Percentiles rank a stretch among this genome's conserved stretches.
phyloP scores from a whole-genome alignment of 345 rosid genomes.

The Bruguiera sexangula region DNA sequence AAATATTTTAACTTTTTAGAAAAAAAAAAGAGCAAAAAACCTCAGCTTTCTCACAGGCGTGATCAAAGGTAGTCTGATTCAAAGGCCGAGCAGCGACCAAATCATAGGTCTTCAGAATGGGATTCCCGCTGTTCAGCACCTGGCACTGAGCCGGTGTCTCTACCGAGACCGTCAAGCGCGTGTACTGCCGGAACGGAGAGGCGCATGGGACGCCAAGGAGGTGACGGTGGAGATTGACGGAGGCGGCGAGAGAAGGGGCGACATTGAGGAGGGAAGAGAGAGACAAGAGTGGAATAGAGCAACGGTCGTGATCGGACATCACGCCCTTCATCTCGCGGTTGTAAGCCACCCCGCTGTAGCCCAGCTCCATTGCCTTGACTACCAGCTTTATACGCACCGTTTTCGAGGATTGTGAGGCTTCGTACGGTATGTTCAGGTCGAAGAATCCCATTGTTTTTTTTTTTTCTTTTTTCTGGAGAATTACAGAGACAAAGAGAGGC shows the following conservation, averaged over 20 bases:
- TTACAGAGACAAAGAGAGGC: background rate
- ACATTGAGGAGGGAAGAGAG: constrained; percentile 57
- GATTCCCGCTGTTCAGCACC: constrained; percentile 65
- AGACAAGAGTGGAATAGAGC: constrained; percentile 56
- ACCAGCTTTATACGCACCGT: constrained; percentile 45
- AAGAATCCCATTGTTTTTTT: constrained; percentile 61
- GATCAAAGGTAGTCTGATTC: constrained; percentile 63
- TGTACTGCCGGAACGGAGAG: constrained; percentile 84
- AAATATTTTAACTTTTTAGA: no score
- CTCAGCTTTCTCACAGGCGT: constrained; percentile 69
- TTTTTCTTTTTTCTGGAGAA: background rate
- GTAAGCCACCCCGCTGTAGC: constrained; percentile 63
- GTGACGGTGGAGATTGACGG: constrained; percentile 71
- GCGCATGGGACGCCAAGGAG: constrained; percentile 57
- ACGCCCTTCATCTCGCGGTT: constrained; percentile 50
- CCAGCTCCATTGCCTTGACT: constrained; percentile 77
- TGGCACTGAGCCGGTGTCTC: constrained; percentile 55
- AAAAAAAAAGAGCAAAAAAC: constrained; percentile 20
- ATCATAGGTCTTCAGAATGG: constrained; percentile 68
- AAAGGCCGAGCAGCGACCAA: constrained; percentile 69
- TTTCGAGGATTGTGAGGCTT: constrained; percentile 33
- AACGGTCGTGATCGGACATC: constrained; percentile 57
- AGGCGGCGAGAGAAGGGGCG: constrained; percentile 56
- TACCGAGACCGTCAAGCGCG: constrained; percentile 66
- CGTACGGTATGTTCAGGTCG: constrained; percentile 69